Evolutionary conservation across 768 basidiomycete species (phyloP), one percentile per base, ranked within the genome.

Genomic region (Gymnopilus junonius): DNA sequence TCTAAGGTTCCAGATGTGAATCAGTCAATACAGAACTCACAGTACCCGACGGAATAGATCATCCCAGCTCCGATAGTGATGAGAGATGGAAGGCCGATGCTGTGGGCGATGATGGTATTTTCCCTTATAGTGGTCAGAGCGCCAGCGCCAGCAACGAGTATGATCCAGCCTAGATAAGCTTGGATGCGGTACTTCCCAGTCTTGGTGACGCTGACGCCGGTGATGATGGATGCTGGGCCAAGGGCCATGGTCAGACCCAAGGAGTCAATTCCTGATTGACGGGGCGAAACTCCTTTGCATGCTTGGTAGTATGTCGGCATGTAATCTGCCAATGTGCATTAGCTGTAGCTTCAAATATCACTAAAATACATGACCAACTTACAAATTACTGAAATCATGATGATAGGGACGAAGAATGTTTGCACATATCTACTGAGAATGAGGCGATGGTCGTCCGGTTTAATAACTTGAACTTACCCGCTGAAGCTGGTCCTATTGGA

Each of bases 231-330:
- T 27, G 75, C 59, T 1, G 83, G 82, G 0, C 80, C 79, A n/a
- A 80, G 68, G 15, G 81, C 73, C 14, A 58, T 32, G 2, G 74
- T 68, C 17, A 64, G 35, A 0, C 71, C 71, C 37, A 85, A 75
- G 7, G 78, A 21, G 34, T 79, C 71, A 12, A 82, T 71, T 2
- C 80, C 80, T 4, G 76, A 75, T 0, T 69, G 72, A 39, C 80
- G 66, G 0, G 84, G 79, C 0, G 77, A 72, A 8, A 72, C 74
- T 17, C 68, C 74, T 61, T 76, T 76, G 55, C 74, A 76, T 0
- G 81, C 82, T 66, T 85, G 83, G 70, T 79, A 84, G 64, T 79
- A 83, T 7, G 81, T 78, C 11, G 81, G 80, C 1, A 83, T 61
- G 64, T 79, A 83, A 62, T 75, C 64, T 65, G 12, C 3, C 27